phyloP scores from a whole-genome alignment of 129 eudicot species.

The Lonicera japonica region DNA sequence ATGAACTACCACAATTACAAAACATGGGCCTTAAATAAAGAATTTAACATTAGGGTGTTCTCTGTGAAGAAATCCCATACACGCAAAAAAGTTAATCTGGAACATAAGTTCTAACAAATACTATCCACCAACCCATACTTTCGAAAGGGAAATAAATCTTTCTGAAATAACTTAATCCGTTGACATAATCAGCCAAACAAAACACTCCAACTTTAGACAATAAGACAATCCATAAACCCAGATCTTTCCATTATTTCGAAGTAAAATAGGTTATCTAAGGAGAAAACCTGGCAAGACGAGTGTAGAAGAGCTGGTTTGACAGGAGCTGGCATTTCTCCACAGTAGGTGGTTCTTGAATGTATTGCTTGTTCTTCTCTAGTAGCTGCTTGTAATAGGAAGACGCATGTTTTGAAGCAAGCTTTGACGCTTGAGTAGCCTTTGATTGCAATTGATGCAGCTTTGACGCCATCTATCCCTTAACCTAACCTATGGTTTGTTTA shows the following conservation, averaged over 20 bases:
- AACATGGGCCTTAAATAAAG: no score
- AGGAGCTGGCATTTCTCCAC: constrained; percentile 25
- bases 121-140: no score
- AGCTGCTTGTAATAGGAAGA: constrained; percentile 18
- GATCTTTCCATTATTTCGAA: no score
- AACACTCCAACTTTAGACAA: not conserved
- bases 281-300: constrained; percentile 34
- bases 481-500: no score
- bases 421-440: constrained; percentile 7
- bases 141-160: no score
- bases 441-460: constrained; percentile 13
- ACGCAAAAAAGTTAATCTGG: no score
- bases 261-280: not conserved
- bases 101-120: no score
- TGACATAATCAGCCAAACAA: not conserved
- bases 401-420: constrained; percentile 6
- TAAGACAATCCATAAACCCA: no score
- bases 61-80: no score
- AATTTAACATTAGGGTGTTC: no score
- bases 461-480: constrained; percentile 14
- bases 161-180: not conserved
- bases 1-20: no score
- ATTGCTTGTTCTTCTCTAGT: constrained; percentile 27
- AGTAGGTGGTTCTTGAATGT: constrained; percentile 24
- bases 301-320: constrained; percentile 27